Conservation (phyloP, 177 flowering plant species). For the Vitis hybrid region DNA sequence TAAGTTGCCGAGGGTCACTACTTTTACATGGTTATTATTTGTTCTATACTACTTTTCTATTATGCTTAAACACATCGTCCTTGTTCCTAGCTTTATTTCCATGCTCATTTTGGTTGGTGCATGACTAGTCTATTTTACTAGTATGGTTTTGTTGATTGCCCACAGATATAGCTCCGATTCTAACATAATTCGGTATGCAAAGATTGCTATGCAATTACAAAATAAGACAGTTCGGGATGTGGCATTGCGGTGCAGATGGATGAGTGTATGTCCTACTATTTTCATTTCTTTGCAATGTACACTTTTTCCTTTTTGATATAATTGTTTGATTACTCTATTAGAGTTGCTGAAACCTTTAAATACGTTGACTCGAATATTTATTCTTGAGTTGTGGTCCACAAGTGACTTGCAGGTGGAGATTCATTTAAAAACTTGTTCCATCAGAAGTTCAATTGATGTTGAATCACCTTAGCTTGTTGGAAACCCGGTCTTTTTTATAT, state of each 20-base stretch:
- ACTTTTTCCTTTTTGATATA: too few species aligned
- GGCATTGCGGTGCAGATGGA: constrained; percentile 75
- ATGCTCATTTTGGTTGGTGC: background rate
- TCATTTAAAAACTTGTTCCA: too few species aligned
- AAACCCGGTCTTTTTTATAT: too few species aligned
- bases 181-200: constrained; percentile 52
- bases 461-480: too few species aligned
- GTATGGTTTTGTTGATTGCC: background rate
- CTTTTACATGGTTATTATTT: too few species aligned
- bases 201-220: constrained; percentile 59
- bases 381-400: background rate
- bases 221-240: constrained; percentile 77
- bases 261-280: constrained; percentile 35
- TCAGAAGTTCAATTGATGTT: too few species aligned
- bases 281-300: too few species aligned
- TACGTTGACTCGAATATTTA: background rate
- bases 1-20: too few species aligned
- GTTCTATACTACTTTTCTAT: too few species aligned
- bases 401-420: background rate
- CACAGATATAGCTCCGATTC: constrained; percentile 62
- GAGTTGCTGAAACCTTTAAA: too few species aligned
- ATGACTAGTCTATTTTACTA: background rate
- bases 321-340: too few species aligned
- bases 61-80: too few species aligned
- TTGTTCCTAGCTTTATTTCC: background rate